Percentiles rank a stretch among this genome's conserved stretches.
Evolutionary conservation across 2,329 filamentous ascomycete genomes (phyloP).

Genomic region (Cladosporium sp.): DNA sequence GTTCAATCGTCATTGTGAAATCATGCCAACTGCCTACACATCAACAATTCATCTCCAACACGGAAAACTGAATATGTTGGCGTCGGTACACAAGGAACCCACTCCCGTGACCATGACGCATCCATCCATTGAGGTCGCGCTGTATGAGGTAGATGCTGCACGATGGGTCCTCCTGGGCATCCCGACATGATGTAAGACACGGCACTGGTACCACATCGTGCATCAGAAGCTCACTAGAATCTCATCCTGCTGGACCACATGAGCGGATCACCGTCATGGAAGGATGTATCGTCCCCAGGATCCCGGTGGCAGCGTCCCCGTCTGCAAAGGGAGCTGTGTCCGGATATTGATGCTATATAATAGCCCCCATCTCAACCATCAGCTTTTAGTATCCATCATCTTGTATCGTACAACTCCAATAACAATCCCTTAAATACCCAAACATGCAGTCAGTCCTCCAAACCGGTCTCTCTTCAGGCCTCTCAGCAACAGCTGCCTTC

Average conservation of each 20-base stretch:
- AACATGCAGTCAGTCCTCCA: conserved; percentile 27
- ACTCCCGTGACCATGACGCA: neutral
- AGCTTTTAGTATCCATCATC: neutral
- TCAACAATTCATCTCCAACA: neutral
- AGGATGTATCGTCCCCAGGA: neutral
- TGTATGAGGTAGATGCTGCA: too few species aligned
- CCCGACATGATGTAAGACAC: neutral
- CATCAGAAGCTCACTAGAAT: neutral
- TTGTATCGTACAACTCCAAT: too few species aligned
- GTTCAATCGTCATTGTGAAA: neutral
- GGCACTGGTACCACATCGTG: neutral
- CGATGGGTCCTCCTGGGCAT: neutral
- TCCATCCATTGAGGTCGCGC: neutral
- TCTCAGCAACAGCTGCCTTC: conserved; percentile 23
- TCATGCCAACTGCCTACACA: neutral
- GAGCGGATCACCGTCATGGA: neutral
- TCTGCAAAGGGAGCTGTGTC: neutral
- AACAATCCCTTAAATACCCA: neutral
- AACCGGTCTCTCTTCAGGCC: conserved; percentile 18
- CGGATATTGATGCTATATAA: neutral
- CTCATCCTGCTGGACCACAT: neutral
- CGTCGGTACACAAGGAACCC: too few species aligned
- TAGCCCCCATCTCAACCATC: too few species aligned
- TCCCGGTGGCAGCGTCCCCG: neutral
- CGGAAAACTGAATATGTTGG: too few species aligned